Evolutionary conservation across 2,329 filamentous ascomycete genomes (phyloP).

Genomic region (Aspergillus neotritici): DNA sequence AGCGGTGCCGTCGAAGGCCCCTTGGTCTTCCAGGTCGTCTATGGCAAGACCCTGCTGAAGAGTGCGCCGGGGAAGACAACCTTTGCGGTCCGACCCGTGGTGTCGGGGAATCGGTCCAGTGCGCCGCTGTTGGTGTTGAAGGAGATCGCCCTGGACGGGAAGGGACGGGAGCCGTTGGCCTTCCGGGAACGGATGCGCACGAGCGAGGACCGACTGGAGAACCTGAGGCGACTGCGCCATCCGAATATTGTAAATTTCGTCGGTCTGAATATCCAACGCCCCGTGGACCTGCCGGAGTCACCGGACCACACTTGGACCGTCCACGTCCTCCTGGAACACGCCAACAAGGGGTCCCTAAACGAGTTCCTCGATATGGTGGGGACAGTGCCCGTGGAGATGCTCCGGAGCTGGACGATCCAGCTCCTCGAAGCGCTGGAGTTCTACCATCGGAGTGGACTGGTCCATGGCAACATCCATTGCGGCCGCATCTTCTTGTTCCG

Average conservation of each 20-base stretch:
- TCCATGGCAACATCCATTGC: slow-evolving; percentile 77
- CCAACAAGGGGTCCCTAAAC: slow-evolving; percentile 74
- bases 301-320: slow-evolving; percentile 59
- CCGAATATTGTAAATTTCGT: slow-evolving; percentile 71
- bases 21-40: slow-evolving; percentile 64
- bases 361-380: slow-evolving; percentile 77
- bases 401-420: slow-evolving; percentile 86
- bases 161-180: slow-evolving; percentile 53
- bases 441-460: slow-evolving; percentile 75
- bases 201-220: slow-evolving; percentile 70
- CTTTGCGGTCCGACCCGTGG: slow-evolving; percentile 64
- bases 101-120: slow-evolving; percentile 50
- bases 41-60: slow-evolving; percentile 61
- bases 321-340: slow-evolving; percentile 67
- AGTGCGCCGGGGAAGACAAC: slow-evolving; percentile 60
- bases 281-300: slow-evolving; percentile 36
- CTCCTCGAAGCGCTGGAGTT: slow-evolving; percentile 83
- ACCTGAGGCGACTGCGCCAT: slow-evolving; percentile 68
- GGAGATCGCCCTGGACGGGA: slow-evolving; percentile 57
- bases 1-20: slow-evolving; percentile 59
- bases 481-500: slow-evolving; percentile 74
- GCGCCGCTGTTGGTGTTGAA: slow-evolving; percentile 67
- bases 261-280: slow-evolving; percentile 70
- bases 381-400: slow-evolving; percentile 64
- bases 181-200: slow-evolving; percentile 71